Conservation (phyloP, 306 rosid species). For the Glycine tomentella region DNA sequence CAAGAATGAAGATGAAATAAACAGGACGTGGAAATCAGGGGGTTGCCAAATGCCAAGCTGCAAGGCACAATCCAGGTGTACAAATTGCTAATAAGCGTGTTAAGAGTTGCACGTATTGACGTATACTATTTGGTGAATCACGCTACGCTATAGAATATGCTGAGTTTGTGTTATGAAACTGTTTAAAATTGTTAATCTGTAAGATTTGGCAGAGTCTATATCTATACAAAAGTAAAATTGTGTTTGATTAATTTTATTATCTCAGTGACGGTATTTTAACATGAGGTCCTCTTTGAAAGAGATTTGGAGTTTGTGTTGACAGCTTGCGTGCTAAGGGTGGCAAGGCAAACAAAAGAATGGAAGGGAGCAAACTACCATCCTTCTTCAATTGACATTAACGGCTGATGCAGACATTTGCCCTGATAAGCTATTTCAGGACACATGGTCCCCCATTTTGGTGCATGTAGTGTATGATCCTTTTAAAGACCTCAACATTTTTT, state of each 20-base stretch:
- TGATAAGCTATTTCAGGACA: neutral
- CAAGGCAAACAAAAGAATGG: neutral
- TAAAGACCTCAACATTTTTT: no score
- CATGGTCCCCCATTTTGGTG: slow-evolving; percentile 31
- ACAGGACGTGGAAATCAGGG: neutral
- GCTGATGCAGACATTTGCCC: neutral
- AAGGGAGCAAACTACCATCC: neutral
- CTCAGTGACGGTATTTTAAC: neutral
- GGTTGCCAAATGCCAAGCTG: neutral
- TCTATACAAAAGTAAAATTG: no score
- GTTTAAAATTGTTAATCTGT: neutral
- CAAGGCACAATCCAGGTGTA: slow-evolving; percentile 26
- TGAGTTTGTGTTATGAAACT: no score
- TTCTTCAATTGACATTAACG: neutral
- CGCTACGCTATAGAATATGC: no score
- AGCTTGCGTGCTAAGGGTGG: slow-evolving; percentile 6
- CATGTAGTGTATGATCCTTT: no score
- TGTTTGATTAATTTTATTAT: neutral
- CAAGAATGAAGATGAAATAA: neutral
- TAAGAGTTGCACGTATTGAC: neutral
- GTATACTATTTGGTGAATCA: neutral
- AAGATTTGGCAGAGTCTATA: neutral
- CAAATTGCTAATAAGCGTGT: neutral
- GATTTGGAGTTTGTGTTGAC: neutral
- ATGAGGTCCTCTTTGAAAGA: neutral